A percentile compares a stretch with the other conserved stretches of the same genome.
Evolutionary conservation across 345 rosid species (phyloP).

Genomic region (Brassica juncea): DNA sequence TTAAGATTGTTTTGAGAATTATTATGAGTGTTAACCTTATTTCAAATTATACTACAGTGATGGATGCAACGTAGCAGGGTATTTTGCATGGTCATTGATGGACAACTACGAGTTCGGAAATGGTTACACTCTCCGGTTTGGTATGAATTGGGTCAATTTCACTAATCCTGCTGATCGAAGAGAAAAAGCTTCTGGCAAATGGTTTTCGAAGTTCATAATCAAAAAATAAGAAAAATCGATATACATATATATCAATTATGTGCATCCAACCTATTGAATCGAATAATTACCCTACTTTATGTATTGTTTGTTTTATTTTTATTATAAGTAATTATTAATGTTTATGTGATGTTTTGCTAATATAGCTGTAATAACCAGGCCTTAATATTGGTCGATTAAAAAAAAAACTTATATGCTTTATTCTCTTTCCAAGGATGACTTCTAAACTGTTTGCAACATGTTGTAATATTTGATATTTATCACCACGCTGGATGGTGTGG

Average conservation of each 20-base stretch:
- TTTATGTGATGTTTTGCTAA: neutral
- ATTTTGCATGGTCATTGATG: constrained; percentile 34
- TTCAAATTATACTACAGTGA: constrained; percentile 3
- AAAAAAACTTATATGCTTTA: no score
- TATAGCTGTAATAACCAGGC: neutral
- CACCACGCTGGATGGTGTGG: no score
- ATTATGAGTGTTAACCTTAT: neutral
- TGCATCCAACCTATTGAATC: neutral
- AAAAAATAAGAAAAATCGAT: neutral
- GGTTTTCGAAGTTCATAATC: constrained; percentile 45
- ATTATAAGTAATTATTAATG: neutral
- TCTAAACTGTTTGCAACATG: no score
- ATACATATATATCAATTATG: neutral
- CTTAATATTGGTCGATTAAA: neutral
- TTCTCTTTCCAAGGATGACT: no score
- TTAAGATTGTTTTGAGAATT: neutral
- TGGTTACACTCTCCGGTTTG: constrained; percentile 33
- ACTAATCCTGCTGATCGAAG: constrained; percentile 29
- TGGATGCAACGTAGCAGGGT: constrained; percentile 32
- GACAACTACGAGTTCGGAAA: constrained; percentile 35
- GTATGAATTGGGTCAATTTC: constrained; percentile 41
- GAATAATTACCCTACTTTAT: neutral
- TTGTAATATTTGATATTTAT: no score
- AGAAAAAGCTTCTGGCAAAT: constrained; percentile 35
- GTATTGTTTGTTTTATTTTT: neutral